Conservation (phyloP, 2,329 filamentous ascomycete genomes). For the Aspergillus sp. region DNA sequence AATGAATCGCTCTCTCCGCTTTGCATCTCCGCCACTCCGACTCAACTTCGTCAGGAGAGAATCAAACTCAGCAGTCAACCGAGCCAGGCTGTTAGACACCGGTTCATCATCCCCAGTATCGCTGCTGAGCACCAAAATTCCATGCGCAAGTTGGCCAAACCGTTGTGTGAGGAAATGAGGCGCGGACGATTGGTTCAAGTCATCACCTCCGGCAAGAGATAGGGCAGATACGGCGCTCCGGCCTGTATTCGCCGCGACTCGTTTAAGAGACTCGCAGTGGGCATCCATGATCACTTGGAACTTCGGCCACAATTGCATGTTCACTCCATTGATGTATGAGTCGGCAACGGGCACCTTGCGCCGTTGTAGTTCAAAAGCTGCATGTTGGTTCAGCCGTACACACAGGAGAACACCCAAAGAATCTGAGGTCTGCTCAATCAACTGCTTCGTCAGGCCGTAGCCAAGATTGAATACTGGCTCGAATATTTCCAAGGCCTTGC, state of each 20-base stretch:
- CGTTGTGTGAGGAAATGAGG: slow-evolving; percentile 88
- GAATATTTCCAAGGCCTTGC: slow-evolving; percentile 80
- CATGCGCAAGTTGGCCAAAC: slow-evolving; percentile 88
- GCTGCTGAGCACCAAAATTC: slow-evolving; percentile 71
- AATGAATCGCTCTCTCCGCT: slow-evolving; percentile 78
- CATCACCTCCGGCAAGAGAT: slow-evolving; percentile 43
- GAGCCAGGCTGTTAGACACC: slow-evolving; percentile 67
- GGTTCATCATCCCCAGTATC: slow-evolving; percentile 93
- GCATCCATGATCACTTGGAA: slow-evolving; percentile 90
- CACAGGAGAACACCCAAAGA: slow-evolving; percentile 82
- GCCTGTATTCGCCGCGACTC: slow-evolving; percentile 41
- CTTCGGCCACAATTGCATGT: slow-evolving; percentile 93
- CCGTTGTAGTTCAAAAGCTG: slow-evolving; percentile 87
- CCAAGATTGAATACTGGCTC: slow-evolving; percentile 83
- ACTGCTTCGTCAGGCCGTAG: slow-evolving; percentile 63
- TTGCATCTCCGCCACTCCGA: slow-evolving; percentile 64
- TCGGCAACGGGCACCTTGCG: slow-evolving; percentile 84
- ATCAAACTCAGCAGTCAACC: slow-evolving; percentile 75
- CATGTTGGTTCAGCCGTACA: slow-evolving; percentile 85
- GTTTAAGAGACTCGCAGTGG: slow-evolving; percentile 79
- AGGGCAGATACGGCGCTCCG: slow-evolving; percentile 47
- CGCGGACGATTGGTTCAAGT: slow-evolving; percentile 45
- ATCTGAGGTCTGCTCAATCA: slow-evolving; percentile 71
- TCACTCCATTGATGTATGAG: slow-evolving; percentile 85
- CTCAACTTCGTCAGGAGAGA: slow-evolving; percentile 70